Evolutionary conservation across 179 eudicot genomes (phyloP).

Genomic region (Actinidia arguta): DNA sequence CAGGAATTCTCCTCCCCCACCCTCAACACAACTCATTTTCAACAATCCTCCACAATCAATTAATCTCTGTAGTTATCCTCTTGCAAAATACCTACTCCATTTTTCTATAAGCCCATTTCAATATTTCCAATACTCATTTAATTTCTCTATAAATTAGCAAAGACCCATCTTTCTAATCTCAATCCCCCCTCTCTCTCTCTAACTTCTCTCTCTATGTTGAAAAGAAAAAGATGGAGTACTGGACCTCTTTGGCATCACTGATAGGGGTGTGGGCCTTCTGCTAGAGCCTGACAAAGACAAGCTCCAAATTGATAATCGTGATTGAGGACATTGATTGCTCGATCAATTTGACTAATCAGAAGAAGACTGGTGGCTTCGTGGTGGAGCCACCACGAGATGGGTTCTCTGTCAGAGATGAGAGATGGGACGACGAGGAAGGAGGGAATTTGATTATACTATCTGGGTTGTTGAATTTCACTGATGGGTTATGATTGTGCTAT

Average conservation of each 20-base stretch:
- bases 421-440: constrained; percentile 29
- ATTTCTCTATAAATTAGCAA: no score
- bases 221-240: constrained; percentile 70
- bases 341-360: constrained; percentile 47
- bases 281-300: constrained; percentile 88
- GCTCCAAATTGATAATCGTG: constrained; percentile 80
- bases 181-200: no score
- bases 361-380: constrained; percentile 19
- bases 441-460: constrained; percentile 72
- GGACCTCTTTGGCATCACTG: constrained; percentile 87
- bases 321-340: constrained; percentile 95
- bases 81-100: no score
- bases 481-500: constrained; percentile 95
- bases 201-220: no score
- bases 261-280: constrained; percentile 90
- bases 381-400: not conserved
- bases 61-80: no score
- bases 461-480: constrained; percentile 86
- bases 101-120: no score
- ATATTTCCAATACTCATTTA: no score
- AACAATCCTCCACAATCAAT: no score
- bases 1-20: no score
- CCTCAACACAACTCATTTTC: no score
- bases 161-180: no score
- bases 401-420: not conserved